Percentiles rank a stretch among this genome's conserved stretches.
Conservation (phyloP, 495 filamentous ascomycete species). For the Amphirosellinia nigrospora region DNA sequence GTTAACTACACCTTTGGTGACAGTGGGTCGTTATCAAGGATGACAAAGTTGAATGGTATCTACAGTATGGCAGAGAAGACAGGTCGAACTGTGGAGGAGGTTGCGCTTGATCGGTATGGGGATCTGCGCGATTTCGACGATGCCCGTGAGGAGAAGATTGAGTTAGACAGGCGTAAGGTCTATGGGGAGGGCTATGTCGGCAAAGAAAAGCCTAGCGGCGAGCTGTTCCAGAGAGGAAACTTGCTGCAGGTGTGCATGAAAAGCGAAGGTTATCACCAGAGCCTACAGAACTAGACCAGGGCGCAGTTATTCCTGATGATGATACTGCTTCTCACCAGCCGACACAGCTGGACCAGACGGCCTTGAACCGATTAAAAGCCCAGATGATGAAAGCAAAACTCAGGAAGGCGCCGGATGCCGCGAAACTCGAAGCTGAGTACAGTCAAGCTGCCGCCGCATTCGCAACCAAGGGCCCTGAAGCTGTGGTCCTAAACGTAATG, state of each 20-base stretch:
- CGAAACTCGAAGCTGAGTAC: constrained; percentile 84
- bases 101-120: constrained; percentile 83
- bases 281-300: constrained; percentile 50
- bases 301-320: constrained; percentile 51
- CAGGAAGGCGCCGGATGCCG: constrained; percentile 71
- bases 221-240: constrained; percentile 77
- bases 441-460: constrained; percentile 71
- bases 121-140: constrained; percentile 87
- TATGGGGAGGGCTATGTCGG: constrained; percentile 88
- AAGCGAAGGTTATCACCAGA: constrained; percentile 47
- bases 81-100: constrained; percentile 72
- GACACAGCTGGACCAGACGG: constrained; percentile 69
- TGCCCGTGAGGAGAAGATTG: constrained; percentile 91
- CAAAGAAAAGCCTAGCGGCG: constrained; percentile 87
- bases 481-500: constrained; percentile 84
- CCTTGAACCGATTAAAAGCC: constrained; percentile 87
- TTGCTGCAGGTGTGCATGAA: constrained; percentile 50
- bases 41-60: constrained; percentile 89
- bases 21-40: constrained; percentile 87
- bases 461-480: constrained; percentile 54
- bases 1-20: constrained; percentile 91
- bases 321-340: constrained; percentile 46
- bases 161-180: constrained; percentile 80
- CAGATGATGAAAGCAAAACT: constrained; percentile 94
- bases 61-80: constrained; percentile 80